phyloP scores from a whole-genome alignment of 305 asterid species.

The Fraxinus sp. region DNA sequence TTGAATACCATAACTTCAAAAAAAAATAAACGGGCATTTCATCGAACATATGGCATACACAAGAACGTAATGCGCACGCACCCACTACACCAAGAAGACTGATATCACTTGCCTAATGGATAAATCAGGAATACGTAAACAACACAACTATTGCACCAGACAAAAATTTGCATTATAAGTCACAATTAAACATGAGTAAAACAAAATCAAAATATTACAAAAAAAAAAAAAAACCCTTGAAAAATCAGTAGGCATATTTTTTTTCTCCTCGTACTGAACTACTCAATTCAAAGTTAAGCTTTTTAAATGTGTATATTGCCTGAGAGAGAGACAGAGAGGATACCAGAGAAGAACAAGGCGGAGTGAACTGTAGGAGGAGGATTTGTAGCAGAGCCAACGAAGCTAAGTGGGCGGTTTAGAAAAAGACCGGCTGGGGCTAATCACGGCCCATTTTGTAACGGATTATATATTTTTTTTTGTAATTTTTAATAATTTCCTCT shows the following conservation, averaged over 20 bases:
- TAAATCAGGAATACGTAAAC: neutral
- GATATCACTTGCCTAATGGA: neutral
- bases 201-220: neutral
- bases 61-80: neutral
- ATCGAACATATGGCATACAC: constrained; percentile 33
- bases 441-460: neutral
- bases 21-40: constrained; percentile 27
- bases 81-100: neutral
- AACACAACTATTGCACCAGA: neutral
- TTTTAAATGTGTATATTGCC: neutral
- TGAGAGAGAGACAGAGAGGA: neutral
- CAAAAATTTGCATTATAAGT: neutral
- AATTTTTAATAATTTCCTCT: no score
- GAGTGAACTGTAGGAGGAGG: neutral
- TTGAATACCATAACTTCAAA: neutral
- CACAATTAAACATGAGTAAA: neutral
- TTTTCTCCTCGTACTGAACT: neutral
- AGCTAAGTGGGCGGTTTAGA: neutral
- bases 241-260: neutral
- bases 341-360: neutral
- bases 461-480: neutral
- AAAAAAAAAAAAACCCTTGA: neutral
- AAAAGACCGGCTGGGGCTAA: neutral
- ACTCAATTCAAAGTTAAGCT: neutral
- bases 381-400: neutral